Base-by-base conservation (phyloP, 805 yeast genomes). In the Ogataea dorogensis region DNA sequence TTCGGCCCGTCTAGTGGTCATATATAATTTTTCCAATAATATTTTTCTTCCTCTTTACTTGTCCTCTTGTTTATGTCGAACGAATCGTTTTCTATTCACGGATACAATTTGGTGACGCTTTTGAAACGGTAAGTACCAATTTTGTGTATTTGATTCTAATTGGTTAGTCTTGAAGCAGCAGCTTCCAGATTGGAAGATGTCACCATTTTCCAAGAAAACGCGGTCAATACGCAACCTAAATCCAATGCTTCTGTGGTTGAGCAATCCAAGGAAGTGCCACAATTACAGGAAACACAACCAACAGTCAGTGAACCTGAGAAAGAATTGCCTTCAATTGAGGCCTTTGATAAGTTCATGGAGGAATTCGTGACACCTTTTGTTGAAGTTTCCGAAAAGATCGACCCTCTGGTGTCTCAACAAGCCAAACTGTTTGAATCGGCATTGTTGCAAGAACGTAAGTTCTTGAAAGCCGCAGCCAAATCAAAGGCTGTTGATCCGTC, bases 41-140 rank as follows among this genome's bases (percentile, higher is more conserved):
- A 22, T 24, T 28, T 28, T 19, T 21, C 14, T 20, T 22, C 21
- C 12, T 29, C 17, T 32, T 35, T 35, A 29, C 33, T 20, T 28
- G 33, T 28, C 32, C 30, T 34, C 14, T 23, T 15, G n/a, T 21
- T 21, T 8, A 52, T 50, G 55, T 45, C 53, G 10, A 53, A 49
- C 49, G 58, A 51, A 50, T 73, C 70, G 46, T 65, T 73, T 54
- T 71, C 73, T 41, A 75, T 81, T 38, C 93, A 82, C 54, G 95
- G 94, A n/a, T 86, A 81, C 68, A 88, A 86, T 56, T 70, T 88
- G 45, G 85, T 85, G 27, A 88, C 95, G 29, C 72, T 88, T 37
- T 65, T 81, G 63, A 81, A 81, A 61, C 68, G 82, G 73, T 71
- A 59, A 31, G 74, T 57, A 6, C n/a, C n/a, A n/a, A 17, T 15